These are phyloP conservation scores for Cryptococcus hybrid DNA, from an alignment of 1,284 basidiomycete genomes.

Conservation along the genomic window DNA sequence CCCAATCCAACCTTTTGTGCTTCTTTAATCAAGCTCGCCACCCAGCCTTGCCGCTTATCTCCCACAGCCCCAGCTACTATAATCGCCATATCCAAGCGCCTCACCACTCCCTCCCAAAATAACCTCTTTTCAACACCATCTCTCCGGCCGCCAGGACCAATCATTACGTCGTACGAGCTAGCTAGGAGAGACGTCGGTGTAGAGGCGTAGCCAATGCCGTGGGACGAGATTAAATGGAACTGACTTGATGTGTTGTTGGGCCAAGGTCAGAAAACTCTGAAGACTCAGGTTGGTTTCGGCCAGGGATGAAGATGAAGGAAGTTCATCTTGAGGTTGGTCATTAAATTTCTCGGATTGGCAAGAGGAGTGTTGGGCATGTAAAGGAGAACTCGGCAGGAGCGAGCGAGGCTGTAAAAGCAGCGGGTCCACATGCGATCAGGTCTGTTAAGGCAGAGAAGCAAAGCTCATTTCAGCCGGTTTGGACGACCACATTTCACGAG, in stretches of 20 bases:
- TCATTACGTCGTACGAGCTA: constrained; percentile 16
- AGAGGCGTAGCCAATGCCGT: constrained; percentile 48
- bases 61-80: constrained; percentile 80
- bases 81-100: constrained; percentile 70
- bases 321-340: too few species aligned
- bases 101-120: constrained; percentile 48
- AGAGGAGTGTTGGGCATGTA: too few species aligned
- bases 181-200: constrained; percentile 51
- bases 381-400: too few species aligned
- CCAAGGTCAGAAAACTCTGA: constrained; percentile 40
- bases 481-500: too few species aligned
- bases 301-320: too few species aligned
- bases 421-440: too few species aligned
- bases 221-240: constrained; percentile 50
- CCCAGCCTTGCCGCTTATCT: constrained; percentile 58
- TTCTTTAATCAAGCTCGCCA: constrained; percentile 60
- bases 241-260: constrained; percentile 50
- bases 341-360: too few species aligned
- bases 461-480: too few species aligned
- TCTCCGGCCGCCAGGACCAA: neutral
- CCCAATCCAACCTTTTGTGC: constrained; percentile 46
- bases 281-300: neutral
- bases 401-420: too few species aligned
- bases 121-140: neutral
- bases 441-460: too few species aligned